Percentiles rank a stretch among this genome's conserved stretches.
Conservation (phyloP, 2,329 filamentous ascomycete species). For the Diplodia seriata region DNA sequence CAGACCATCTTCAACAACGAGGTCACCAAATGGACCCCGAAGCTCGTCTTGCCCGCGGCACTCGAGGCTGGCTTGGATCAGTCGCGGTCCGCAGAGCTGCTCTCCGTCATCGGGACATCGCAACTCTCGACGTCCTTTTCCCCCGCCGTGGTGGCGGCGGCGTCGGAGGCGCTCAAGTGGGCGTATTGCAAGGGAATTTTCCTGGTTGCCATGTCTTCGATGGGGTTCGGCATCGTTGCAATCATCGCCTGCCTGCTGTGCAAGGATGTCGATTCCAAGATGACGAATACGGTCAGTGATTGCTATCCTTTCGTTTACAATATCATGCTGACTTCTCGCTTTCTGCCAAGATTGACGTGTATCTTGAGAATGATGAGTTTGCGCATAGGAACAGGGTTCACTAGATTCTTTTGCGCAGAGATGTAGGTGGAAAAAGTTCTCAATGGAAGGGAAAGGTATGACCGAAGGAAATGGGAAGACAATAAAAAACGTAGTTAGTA, state of each 20-base stretch:
- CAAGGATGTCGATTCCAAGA: constrained; percentile 20
- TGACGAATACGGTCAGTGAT: constrained; percentile 15
- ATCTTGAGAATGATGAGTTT: constrained; percentile 17
- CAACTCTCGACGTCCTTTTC: constrained; percentile 9
- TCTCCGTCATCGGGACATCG: neutral
- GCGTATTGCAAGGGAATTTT: constrained; percentile 36
- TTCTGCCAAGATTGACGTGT: constrained; percentile 10
- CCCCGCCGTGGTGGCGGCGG: constrained; percentile 36
- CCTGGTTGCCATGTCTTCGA: constrained; percentile 34
- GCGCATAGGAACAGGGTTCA: constrained; percentile 16
- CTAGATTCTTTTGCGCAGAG: neutral
- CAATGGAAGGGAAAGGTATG: neutral
- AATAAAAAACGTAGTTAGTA: neutral
- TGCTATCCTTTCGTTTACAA: neutral
- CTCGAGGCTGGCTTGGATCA: constrained; percentile 36
- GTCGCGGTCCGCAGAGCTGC: neutral
- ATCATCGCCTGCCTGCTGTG: constrained; percentile 38
- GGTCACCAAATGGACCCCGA: constrained; percentile 35
- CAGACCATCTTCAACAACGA: constrained; percentile 52
- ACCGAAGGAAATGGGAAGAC: neutral
- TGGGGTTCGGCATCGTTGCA: constrained; percentile 37
- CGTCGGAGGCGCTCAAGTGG: constrained; percentile 38
- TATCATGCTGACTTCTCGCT: neutral
- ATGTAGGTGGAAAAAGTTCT: too few relatives aligned
- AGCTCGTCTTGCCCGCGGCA: constrained; percentile 37